Evolutionary conservation across 75 land plant species (phyloP), one percentile per base, ranked within the genome.

Genomic region (Adiantum capillusveneris): DNA sequence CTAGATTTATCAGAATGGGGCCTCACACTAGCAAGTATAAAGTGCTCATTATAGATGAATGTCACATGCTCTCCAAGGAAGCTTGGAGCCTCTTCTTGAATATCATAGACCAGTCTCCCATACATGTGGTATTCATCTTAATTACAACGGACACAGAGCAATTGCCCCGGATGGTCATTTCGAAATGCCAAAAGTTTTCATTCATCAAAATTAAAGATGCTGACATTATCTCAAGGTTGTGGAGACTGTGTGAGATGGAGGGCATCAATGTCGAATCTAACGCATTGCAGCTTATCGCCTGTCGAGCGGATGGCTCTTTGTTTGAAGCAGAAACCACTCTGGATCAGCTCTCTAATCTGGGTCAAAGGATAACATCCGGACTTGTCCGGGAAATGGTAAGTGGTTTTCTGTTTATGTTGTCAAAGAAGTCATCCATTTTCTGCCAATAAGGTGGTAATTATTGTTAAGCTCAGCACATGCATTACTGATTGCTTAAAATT

Each of bases 241-340:
- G 83, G 41, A 59, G 60, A 67, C 66, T 93, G 44, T 73, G 87
- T 25, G 56, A 59, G 9, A 76, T 76, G 51, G 98, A 93, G 65
- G 73, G 63, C 34, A 29, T 93, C 20, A 81, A 85, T 53, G 80
- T 85, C 48, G 98, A 89, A 34, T 67, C 61, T 39, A 90, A 82
- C 63, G 95, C 93, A 18, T 56, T 93, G 25, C 72, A 85, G 65
- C 83, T 93, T 18, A 85, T 93, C 30, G 85, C 90, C 31, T 75
- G 90, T 56, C 41, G 82, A 46, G 82, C 98, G 41, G 87, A 85
- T 69, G 98, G 98, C 37, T 93, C 98, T 14, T 52, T 93, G 44
- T 74, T 90, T 36, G 98, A 93, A 74, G 98, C 98, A 41, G 96
- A 88, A 50, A 86, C 80, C 76, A 86, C 86, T 39, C 85, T 93